A percentile compares a stretch with the other conserved stretches of the same genome.
Evolutionary conservation across 257 asterid genomes (phyloP).

Genomic region (Nicotiana attenuata): DNA sequence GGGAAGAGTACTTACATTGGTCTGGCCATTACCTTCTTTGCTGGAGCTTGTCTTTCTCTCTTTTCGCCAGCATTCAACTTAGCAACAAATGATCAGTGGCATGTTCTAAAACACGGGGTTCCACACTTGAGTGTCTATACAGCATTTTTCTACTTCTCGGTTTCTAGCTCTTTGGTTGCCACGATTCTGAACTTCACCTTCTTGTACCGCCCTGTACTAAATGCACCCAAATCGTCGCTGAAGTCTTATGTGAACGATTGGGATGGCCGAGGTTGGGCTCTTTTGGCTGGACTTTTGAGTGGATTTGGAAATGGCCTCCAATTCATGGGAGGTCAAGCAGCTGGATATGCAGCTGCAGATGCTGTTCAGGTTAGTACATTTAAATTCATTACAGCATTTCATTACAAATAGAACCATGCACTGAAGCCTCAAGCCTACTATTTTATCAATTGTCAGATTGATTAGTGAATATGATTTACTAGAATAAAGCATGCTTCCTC

Average conservation of each 20-base stretch:
- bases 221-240: slow-evolving; percentile 61
- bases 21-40: slow-evolving; percentile 71
- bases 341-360: slow-evolving; percentile 99
- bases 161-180: slow-evolving; percentile 72
- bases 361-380: slow-evolving; percentile 73
- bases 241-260: slow-evolving; percentile 66
- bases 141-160: slow-evolving; percentile 90
- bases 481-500: neutral
- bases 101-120: slow-evolving; percentile 47
- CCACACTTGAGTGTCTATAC: slow-evolving; percentile 77
- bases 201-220: slow-evolving; percentile 58
- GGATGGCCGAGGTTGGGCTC: slow-evolving; percentile 88
- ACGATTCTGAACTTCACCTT: slow-evolving; percentile 58
- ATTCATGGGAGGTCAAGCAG: slow-evolving; percentile 99
- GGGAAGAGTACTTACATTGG: slow-evolving; percentile 81
- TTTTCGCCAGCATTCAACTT: slow-evolving; percentile 90
- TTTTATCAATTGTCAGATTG: neutral
- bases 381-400: neutral
- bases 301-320: slow-evolving; percentile 97
- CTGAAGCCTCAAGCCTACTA: neutral
- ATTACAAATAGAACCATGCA: neutral
- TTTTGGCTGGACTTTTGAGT: slow-evolving; percentile 75
- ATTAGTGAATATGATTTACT: neutral
- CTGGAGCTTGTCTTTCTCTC: slow-evolving; percentile 78
- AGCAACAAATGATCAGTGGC: slow-evolving; percentile 89